Base-by-base conservation (phyloP, 352 stramenopile species). In the Pythium scleroteichum region DNA sequence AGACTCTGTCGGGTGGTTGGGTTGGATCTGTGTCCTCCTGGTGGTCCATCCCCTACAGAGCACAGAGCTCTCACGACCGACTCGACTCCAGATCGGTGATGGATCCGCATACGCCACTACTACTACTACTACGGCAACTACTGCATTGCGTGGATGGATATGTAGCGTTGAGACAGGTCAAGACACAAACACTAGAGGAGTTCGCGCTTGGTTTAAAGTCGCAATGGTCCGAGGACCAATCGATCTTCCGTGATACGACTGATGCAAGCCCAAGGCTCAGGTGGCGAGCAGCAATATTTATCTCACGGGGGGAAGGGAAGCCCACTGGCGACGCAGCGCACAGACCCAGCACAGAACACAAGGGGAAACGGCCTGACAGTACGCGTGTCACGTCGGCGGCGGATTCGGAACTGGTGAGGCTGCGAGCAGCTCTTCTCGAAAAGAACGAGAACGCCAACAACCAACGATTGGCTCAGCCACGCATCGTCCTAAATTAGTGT, bases 81-180 rank as follows among this genome's bases (percentile, higher is more conserved):
- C n/a, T n/a, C n/a, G n/a, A n/a, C n/a, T n/a, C n/a, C n/a, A n/a
- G n/a, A n/a, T n/a, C n/a, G n/a, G n/a, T n/a, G n/a, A n/a, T n/a
- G n/a, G n/a, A n/a, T n/a, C n/a, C n/a, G n/a, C n/a, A n/a, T n/a
- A n/a, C n/a, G n/a, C n/a, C n/a, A n/a, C n/a, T n/a, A n/a, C n/a
- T n/a, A n/a, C n/a, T n/a, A n/a, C n/a, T n/a, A 39, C 33, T 39
- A 39, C 33, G 14, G 33, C 16, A 44, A n/a, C 17, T 44, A 44
- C 29, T 35, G 29, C 29, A 35, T 35, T 39, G 33, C 33, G 33
- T 39, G 33, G 33, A 44, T 44, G 38, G 38, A 44, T 44, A 79
- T 92, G 78, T 92, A 73, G 83, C 83, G 58, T 79, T 90, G 81
- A 93, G 83, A 93, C 83, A 93, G 83, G 83, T 93, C 83, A 93